phyloP scores from a whole-genome alignment of 176 grass and related monocot genomes.

The Pontederia paniculata region DNA sequence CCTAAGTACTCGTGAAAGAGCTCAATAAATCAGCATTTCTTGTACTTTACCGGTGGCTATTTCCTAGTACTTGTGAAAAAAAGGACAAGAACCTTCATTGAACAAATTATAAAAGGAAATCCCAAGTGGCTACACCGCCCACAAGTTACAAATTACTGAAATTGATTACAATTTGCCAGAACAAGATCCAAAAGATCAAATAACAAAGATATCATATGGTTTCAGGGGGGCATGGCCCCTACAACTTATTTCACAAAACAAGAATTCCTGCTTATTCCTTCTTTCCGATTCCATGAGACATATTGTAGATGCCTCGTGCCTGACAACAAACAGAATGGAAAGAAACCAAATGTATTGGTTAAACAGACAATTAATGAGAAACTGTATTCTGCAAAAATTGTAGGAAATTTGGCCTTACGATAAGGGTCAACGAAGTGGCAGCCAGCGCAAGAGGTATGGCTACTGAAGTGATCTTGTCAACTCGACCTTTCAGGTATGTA shows the following conservation, averaged over 20 bases:
- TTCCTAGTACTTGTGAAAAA: too few relatives aligned
- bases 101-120: too few relatives aligned
- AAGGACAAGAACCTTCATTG: too few relatives aligned
- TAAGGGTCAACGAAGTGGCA: background rate
- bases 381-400: background rate
- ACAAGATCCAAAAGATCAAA: too few relatives aligned
- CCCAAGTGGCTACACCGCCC: too few relatives aligned
- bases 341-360: background rate
- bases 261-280: background rate
- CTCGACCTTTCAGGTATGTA: background rate
- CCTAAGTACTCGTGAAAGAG: too few relatives aligned
- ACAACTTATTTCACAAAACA: background rate
- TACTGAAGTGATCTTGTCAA: background rate
- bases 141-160: too few relatives aligned
- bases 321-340: background rate
- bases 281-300: slow-evolving; percentile 1
- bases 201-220: too few relatives aligned
- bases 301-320: background rate
- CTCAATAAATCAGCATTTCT: too few relatives aligned
- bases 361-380: background rate
- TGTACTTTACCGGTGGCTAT: too few relatives aligned
- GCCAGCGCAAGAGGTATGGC: background rate
- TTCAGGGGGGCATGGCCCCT: background rate
- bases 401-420: background rate
- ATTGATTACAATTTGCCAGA: too few relatives aligned